Conservation (phyloP, 2,329 filamentous ascomycete genomes). For the Trichophyton mentagrophytes region DNA sequence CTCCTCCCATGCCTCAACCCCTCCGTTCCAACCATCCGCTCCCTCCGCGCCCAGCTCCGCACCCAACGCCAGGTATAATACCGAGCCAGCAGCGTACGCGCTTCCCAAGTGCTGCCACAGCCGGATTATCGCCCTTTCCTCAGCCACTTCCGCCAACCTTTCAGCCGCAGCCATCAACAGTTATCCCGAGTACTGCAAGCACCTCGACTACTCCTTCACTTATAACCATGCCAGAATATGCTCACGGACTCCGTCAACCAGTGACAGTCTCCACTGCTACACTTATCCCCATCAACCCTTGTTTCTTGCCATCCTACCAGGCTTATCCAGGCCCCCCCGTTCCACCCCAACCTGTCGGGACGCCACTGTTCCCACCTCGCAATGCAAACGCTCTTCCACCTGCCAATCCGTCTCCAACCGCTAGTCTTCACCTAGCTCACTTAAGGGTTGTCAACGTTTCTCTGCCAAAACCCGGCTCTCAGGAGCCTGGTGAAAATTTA, state of each 20-base stretch:
- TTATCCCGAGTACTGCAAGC: neutral
- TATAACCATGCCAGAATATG: neutral
- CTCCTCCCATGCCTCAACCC: no score
- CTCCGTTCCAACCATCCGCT: neutral
- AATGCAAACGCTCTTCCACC: constrained; percentile 25
- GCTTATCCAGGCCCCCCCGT: neutral
- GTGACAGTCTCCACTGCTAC: neutral
- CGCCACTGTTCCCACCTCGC: constrained; percentile 25
- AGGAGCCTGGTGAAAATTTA: constrained; percentile 13
- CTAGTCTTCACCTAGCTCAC: constrained; percentile 47
- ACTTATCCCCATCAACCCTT: neutral
- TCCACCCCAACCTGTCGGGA: constrained; percentile 10
- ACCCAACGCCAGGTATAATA: no score
- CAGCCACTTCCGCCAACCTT: neutral
- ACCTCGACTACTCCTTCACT: neutral
- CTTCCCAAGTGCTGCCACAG: neutral
- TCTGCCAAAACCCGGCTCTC: neutral
- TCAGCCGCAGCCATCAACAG: neutral
- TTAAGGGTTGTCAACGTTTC: constrained; percentile 26
- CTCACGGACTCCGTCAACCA: neutral
- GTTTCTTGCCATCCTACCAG: neutral
- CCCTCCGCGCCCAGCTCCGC: neutral
- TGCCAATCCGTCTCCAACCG: constrained; percentile 34
- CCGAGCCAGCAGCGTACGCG: neutral
- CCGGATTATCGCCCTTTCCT: no score